Percentiles rank a stretch among this genome's conserved stretches.
phyloP scores from a whole-genome alignment of 768 basidiomycete species.

The Hygrophorus russula region DNA sequence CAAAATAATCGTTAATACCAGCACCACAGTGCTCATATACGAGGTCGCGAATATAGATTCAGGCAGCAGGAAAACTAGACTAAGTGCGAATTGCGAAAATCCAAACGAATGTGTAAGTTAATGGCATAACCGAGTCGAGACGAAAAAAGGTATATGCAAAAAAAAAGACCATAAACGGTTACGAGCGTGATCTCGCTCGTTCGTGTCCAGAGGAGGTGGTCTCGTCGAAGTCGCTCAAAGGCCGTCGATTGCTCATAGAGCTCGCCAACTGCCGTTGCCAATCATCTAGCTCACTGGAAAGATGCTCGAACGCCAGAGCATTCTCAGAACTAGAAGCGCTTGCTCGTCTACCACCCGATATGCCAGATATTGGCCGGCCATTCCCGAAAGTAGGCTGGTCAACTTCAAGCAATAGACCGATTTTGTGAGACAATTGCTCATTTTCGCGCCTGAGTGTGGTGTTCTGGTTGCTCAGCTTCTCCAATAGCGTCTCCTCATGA shows the following conservation, averaged over 20 bases:
- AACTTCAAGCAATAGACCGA: slow-evolving; percentile 78
- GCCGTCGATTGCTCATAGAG: slow-evolving; percentile 64
- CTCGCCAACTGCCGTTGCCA: slow-evolving; percentile 81
- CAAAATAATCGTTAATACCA: slow-evolving; percentile 9
- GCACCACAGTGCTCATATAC: slow-evolving; percentile 19
- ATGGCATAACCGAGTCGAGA: slow-evolving; percentile 32
- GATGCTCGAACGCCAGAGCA: slow-evolving; percentile 61
- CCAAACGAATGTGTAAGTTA: slow-evolving; percentile 42
- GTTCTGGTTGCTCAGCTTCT: slow-evolving; percentile 79
- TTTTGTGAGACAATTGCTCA: slow-evolving; percentile 84
- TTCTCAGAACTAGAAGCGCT: slow-evolving; percentile 82
- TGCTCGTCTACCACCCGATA: slow-evolving; percentile 34
- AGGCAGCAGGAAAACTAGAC: slow-evolving; percentile 18
- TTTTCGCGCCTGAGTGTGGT: slow-evolving; percentile 72
- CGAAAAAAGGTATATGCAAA: slow-evolving; percentile 31
- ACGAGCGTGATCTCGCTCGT: slow-evolving; percentile 51
- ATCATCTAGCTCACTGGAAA: slow-evolving; percentile 73
- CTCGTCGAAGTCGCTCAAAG: slow-evolving; percentile 62
- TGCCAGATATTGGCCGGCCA: slow-evolving; percentile 49
- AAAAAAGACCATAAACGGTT: slow-evolving; percentile 20
- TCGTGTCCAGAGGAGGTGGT: slow-evolving; percentile 32
- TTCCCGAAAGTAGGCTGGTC: slow-evolving; percentile 66
- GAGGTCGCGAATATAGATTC: slow-evolving; percentile 16
- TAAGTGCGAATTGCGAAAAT: slow-evolving; percentile 26
- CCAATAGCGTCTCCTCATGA: slow-evolving; percentile 64